Evolutionary conservation across 1,284 basidiomycete species (phyloP), one percentile per base, ranked within the genome.

Genomic region (Trichosporon inkin): DNA sequence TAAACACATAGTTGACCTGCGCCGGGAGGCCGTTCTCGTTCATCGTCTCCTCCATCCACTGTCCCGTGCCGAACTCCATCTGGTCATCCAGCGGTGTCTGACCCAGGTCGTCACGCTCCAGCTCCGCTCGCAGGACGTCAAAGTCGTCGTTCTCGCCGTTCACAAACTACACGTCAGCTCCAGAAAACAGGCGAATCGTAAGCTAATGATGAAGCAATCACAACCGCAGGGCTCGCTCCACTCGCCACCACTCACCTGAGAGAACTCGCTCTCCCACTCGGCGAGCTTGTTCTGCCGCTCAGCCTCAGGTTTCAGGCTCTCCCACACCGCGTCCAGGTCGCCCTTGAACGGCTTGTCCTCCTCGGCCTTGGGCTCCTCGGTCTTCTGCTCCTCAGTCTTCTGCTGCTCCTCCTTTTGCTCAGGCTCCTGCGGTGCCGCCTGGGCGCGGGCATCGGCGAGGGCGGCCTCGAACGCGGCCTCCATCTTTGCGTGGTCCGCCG

Each of bases 231-330:
- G n/a, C n/a, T n/a, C 16, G 24, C 19, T 28, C 37, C 7, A 11
- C 20, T 20, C 20, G 5, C 52, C 20, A 0, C 32, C 19, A 64
- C 72, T 67, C 55, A 77, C 75, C 68, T 90, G 87, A 61, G 88
- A 89, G 69, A 93, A 91, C 74, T 94, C 87, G 8, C 86, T 85
- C 73, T 95, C 93, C 92, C 92, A 95, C 73, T 87, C 87, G 4
- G 87, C 85, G 52, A 91, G 75, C 65, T 91, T 86, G 70, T 86
- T 85, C 34, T 74, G 62, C 17, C 73, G 63, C 61, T 73, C 71
- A 2, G 71, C 73, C 81, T 78, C 47, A 81, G 83, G 71, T 62
- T 69, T 69, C 55, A 78, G 64, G 40, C 74, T 74, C 62, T 80
- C 72, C 79, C 79, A 80, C n/a, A 79, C 74, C 57, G 70, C 71